Conservation (phyloP, 495 filamentous ascomycete genomes). For the Talaromyces proteolyticus region DNA sequence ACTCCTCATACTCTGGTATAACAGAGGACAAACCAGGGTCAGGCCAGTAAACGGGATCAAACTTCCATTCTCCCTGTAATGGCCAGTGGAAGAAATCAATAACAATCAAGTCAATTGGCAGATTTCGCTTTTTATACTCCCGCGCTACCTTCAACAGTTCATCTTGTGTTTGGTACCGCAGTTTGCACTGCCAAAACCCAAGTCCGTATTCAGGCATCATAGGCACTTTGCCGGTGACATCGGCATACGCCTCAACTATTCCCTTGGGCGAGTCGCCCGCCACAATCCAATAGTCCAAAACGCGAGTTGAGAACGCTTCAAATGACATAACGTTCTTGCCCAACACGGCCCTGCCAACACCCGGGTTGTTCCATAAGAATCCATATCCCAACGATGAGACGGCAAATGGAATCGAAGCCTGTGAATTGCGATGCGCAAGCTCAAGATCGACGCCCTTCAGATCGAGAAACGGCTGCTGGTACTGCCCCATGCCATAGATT, state of each 20-base stretch:
- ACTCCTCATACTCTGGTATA: background rate
- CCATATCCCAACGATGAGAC: conserved; percentile 51
- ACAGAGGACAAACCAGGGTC: conserved; percentile 34
- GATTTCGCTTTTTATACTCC: conserved; percentile 41
- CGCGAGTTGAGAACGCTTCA: conserved; percentile 45
- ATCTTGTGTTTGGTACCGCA: background rate
- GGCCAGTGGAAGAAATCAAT: conserved; percentile 59
- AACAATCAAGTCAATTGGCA: conserved; percentile 53
- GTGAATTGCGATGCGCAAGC: conserved; percentile 55
- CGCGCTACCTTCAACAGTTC: conserved; percentile 31
- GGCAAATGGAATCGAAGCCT: conserved; percentile 52
- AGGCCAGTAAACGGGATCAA: conserved; percentile 52
- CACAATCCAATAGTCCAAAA: conserved; percentile 54
- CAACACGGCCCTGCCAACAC: conserved; percentile 48
- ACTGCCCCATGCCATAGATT: conserved; percentile 59
- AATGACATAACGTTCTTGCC: conserved; percentile 54
- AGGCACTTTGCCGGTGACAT: conserved; percentile 45
- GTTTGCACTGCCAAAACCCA: conserved; percentile 44
- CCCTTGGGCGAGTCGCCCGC: conserved; percentile 46
- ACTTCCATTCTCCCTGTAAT: conserved; percentile 51
- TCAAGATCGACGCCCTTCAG: conserved; percentile 52
- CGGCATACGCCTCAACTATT: conserved; percentile 45
- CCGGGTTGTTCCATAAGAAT: conserved; percentile 54
- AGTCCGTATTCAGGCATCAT: conserved; percentile 60
- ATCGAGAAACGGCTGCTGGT: conserved; percentile 51